Base-by-base conservation (phyloP, 2,329 filamentous ascomycete species). In the Dactylellina leptospora region DNA sequence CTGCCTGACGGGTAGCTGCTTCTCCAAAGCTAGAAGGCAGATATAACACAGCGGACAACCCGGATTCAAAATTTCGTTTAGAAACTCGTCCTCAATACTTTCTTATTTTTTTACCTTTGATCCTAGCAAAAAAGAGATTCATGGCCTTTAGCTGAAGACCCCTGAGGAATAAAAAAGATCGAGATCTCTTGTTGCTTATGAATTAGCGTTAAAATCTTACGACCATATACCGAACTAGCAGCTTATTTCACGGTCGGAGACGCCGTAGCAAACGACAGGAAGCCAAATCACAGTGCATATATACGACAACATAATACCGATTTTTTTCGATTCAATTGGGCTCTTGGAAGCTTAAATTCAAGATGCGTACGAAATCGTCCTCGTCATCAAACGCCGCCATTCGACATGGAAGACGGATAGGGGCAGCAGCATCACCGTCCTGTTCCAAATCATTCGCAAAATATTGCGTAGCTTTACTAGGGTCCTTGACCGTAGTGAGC, bases 371-470 rank as follows among this genome's bases (percentile, higher is more conserved):
- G 16, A 50, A 58, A 58, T 11, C 61, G 22, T 40, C 13, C 11
- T 48, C 30, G 22, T 51, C 51, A 36, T 50, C 40, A 28, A 48
- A 33, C 25, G 36, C 28, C 4, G 11, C 23, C 30, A 51, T 60
- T 27, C 53, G 54, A 53, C 44, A 54, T 27, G 40, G 40, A 16
- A 62, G 64, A 47, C 64, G 64, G 64, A 56, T 56, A 40, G 38
- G 22, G 30, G 27, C 38, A 51, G 44, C 44, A 47, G 25, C 5
- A 33, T 23, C 59, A 8, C 38, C 68, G 45, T 47, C 33, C 13
- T 72, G 68, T 58, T 58, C 68, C 36, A 64, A 58, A 59, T 72
- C 68, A 27, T 72, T 72, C 36, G 61, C 68, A 38, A 58, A 59
- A 44, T 72, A 72, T 36, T 72, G 68, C 40, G 53, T 72, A 45